phyloP scores from a whole-genome alignment of 371 early-diverging fungal genomes.

The Syncephalastrum racemosum region DNA sequence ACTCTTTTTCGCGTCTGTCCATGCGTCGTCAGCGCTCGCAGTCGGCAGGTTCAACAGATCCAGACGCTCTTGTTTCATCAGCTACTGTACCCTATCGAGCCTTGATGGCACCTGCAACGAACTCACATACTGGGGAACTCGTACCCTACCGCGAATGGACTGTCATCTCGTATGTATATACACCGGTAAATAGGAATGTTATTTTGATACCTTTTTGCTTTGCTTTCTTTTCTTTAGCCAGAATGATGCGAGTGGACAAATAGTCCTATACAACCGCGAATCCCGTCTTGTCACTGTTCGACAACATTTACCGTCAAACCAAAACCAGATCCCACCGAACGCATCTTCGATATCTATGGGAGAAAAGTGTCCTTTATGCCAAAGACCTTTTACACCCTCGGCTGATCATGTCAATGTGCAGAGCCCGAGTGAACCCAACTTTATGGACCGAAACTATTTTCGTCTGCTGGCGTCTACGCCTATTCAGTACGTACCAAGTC shows the following conservation, averaged over 20 bases:
- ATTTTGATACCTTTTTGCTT: conserved; percentile 2
- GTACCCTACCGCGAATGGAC: conserved; percentile 60
- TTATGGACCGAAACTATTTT: conserved; percentile 70
- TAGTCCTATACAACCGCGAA: conserved; percentile 49
- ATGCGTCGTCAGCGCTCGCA: conserved; percentile 27
- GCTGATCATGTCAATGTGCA: conserved; percentile 8
- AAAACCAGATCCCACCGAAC: neutral
- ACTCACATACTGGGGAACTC: conserved; percentile 28
- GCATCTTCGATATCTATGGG: neutral
- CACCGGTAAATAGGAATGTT: too few species aligned
- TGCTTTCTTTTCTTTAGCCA: conserved; percentile 29
- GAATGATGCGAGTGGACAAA: conserved; percentile 41
- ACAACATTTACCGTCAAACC: conserved; percentile 6
- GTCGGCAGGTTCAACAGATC: conserved; percentile 19
- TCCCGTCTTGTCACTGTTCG: conserved; percentile 42
- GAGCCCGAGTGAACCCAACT: conserved; percentile 37
- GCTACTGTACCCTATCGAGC: conserved; percentile 7
- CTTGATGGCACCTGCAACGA: neutral
- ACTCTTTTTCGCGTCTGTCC: neutral
- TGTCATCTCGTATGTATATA: conserved; percentile 52
- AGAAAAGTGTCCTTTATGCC: conserved; percentile 37
- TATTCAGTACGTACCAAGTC: conserved; percentile 30
- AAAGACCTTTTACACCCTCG: conserved; percentile 23
- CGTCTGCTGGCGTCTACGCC: conserved; percentile 51
- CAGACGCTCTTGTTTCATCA: neutral